phyloP scores from a whole-genome alignment of 2,329 filamentous ascomycete genomes.

The Ceratocystis papillata region DNA sequence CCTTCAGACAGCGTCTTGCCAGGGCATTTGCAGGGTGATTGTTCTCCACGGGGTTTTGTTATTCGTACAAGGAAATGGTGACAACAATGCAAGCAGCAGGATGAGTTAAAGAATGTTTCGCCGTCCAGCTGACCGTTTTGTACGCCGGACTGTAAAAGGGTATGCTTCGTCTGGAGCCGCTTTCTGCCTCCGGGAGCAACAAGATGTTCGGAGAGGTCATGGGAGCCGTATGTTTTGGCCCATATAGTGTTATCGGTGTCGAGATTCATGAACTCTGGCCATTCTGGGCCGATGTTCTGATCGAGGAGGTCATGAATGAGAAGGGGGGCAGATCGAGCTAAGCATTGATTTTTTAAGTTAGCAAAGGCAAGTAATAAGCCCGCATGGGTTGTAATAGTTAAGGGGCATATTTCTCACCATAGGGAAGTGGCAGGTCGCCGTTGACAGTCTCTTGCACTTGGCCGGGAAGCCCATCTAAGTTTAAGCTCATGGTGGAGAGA shows the following conservation, averaged over 20 bases:
- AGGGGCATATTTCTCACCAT: constrained; percentile 19
- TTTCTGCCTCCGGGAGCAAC: constrained; percentile 19
- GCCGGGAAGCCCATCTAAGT: constrained; percentile 14
- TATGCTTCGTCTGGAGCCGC: constrained; percentile 23
- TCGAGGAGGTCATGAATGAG: constrained; percentile 26
- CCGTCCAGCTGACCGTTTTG: constrained; percentile 20
- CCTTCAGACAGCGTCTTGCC: constrained; percentile 19
- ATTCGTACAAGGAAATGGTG: constrained; percentile 22
- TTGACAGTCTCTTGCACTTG: constrained; percentile 18
- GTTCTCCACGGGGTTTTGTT: constrained; percentile 17
- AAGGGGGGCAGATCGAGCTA: constrained; percentile 25
- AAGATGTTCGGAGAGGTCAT: constrained; percentile 16
- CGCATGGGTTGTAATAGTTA: not conserved
- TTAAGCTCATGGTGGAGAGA: constrained; percentile 20
- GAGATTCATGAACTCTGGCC: constrained; percentile 23
- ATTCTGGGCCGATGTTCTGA: constrained; percentile 25
- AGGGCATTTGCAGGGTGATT: constrained; percentile 23
- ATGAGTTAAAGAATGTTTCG: constrained; percentile 16
- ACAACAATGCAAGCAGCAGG: constrained; percentile 23
- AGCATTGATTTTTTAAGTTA: not conserved
- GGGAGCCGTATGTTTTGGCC: constrained; percentile 16
- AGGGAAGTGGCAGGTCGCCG: constrained; percentile 24
- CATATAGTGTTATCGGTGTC: constrained; percentile 17
- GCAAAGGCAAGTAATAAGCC: not conserved
- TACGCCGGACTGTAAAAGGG: constrained; percentile 20